Evolutionary conservation across 352 stramenopile species (phyloP).

Genomic region (Pythium guiyangense): DNA sequence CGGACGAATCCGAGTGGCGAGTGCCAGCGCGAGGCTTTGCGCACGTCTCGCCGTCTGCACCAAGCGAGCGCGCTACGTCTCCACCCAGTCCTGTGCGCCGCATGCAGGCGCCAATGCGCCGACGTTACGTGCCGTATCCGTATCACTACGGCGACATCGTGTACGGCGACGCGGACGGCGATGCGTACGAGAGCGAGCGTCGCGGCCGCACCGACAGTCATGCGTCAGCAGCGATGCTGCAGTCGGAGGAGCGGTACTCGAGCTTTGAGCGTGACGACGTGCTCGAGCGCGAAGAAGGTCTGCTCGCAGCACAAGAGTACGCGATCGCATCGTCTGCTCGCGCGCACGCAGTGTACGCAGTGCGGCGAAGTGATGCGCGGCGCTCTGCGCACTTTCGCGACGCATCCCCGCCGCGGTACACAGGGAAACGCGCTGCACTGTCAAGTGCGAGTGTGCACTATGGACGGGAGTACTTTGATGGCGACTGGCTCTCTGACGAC

Average conservation of each 20-base stretch:
- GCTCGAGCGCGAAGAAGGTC: slow-evolving; percentile 12
- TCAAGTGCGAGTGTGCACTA: background rate
- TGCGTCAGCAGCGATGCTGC: background rate
- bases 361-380: background rate
- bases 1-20: slow-evolving; percentile 10
- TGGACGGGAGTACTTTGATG: slow-evolving; percentile 6
- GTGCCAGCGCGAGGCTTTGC: slow-evolving; percentile 4
- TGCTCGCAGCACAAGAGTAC: slow-evolving; percentile 7
- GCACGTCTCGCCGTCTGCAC: background rate
- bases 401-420: slow-evolving; percentile 4
- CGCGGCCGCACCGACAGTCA: background rate
- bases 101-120: background rate
- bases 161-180: background rate
- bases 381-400: background rate
- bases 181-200: no score
- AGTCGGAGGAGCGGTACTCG: slow-evolving; percentile 2
- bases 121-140: slow-evolving; percentile 6
- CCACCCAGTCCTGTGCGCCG: background rate
- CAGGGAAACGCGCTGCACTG: slow-evolving; percentile 1
- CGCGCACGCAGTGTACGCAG: background rate
- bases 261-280: slow-evolving; percentile 8
- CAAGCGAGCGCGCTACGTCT: background rate
- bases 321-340: background rate
- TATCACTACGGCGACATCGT: background rate
- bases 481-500: slow-evolving; percentile 15